Conservation (phyloP, 768 basidiomycete genomes). For the Mycena floridula region DNA sequence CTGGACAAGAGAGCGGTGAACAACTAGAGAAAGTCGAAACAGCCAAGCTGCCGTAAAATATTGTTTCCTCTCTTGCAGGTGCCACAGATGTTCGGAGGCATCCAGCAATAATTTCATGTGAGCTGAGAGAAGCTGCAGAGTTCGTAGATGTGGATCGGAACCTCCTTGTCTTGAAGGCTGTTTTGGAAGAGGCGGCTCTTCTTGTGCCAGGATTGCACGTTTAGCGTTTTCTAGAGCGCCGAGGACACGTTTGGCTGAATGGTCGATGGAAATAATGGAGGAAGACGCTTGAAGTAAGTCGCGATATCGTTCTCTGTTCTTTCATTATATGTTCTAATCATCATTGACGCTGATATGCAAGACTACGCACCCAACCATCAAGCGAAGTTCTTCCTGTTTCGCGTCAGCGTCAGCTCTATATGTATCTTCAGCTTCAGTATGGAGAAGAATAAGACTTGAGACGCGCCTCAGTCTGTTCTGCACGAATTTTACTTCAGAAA, state of each 20-base stretch:
- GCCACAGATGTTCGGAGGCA: conserved; percentile 89
- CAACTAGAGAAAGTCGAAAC: conserved; percentile 79
- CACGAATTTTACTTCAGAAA: conserved; percentile 61
- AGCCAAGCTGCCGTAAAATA: conserved; percentile 85
- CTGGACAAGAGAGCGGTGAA: conserved; percentile 65
- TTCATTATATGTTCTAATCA: conserved; percentile 36
- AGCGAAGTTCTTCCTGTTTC: conserved; percentile 80
- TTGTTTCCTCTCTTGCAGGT: conserved; percentile 72
- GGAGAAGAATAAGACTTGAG: conserved; percentile 1
- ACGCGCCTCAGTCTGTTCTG: conserved; percentile 65
- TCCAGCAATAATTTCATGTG: conserved; percentile 90
- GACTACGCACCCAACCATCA: conserved; percentile 88
- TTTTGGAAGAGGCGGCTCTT: conserved; percentile 37
- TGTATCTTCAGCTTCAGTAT: conserved; percentile 5
- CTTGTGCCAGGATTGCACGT: conserved; percentile 42
- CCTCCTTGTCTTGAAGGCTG: conserved; percentile 27
- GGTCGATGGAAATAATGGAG: conserved; percentile 72
- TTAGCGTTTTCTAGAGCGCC: conserved; percentile 60
- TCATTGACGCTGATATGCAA: conserved; percentile 3
- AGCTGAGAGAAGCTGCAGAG: conserved; percentile 72
- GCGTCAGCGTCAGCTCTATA: conserved; percentile 74
- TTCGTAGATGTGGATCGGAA: conserved; percentile 60
- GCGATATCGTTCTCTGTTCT: conserved; percentile 82
- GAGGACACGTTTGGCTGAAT: conserved; percentile 60
- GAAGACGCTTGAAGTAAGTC: conserved; percentile 83